Percentiles rank a stretch among this genome's conserved stretches.
phyloP scores from a whole-genome alignment of 2,329 filamentous ascomycete genomes.

The Trichocomaceae sp. region DNA sequence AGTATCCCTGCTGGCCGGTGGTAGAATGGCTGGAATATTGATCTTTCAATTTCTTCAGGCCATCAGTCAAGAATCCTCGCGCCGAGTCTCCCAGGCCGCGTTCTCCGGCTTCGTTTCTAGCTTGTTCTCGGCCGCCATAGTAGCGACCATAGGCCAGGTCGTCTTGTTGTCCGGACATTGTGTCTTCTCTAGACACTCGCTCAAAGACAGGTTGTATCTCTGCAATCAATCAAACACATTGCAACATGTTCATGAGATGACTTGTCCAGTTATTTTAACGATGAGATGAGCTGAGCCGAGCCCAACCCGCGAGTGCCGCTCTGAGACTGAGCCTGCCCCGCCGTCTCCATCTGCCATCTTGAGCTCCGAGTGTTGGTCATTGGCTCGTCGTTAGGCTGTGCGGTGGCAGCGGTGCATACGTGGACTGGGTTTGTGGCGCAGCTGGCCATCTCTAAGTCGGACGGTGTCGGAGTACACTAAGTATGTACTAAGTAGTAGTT shows the following conservation, averaged over 20 bases:
- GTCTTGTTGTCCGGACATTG: slow-evolving; percentile 43
- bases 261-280: not conserved
- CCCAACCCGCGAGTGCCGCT: not conserved
- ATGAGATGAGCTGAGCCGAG: not conserved
- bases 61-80: slow-evolving; percentile 48
- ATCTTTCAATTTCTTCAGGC: slow-evolving; percentile 43
- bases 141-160: slow-evolving; percentile 52
- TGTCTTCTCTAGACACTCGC: not conserved
- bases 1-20: not conserved
- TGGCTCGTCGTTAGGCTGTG: not conserved
- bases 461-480: too few species aligned
- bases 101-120: slow-evolving; percentile 23
- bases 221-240: not conserved
- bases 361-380: not conserved
- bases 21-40: slow-evolving; percentile 22
- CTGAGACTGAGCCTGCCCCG: not conserved
- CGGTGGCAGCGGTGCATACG: not conserved
- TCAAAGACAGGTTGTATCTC: not conserved
- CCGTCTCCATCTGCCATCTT: not conserved
- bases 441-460: too few species aligned
- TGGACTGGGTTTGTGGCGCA: not conserved
- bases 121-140: slow-evolving; percentile 16
- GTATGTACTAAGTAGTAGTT: too few species aligned
- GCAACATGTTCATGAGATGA: not conserved
- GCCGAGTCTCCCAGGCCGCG: slow-evolving; percentile 34